Percentiles rank a stretch among this genome's conserved stretches.
phyloP scores from a whole-genome alignment of 2,329 filamentous ascomycete genomes.

The Colletotrichum sp. region DNA sequence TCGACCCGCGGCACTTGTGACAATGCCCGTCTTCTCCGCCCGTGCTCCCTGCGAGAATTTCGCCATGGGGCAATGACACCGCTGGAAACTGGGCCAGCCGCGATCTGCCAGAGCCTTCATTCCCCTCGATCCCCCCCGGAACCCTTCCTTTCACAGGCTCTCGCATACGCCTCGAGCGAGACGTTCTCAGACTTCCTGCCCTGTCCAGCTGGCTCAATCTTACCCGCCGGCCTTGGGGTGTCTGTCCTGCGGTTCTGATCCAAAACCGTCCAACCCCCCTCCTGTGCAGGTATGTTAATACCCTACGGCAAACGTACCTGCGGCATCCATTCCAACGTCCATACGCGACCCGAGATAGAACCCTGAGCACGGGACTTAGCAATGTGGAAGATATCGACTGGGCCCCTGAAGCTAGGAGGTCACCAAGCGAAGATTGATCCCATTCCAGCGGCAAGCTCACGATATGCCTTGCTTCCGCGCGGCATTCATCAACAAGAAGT shows the following conservation, averaged over 20 bases:
- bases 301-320: neutral
- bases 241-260: neutral
- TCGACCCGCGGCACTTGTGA: neutral
- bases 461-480: neutral
- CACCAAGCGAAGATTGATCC: neutral
- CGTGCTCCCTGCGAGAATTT: neutral
- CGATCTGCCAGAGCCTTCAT: neutral
- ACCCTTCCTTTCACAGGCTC: neutral
- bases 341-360: neutral
- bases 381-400: neutral
- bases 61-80: neutral
- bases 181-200: neutral
- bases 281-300: neutral
- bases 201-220: neutral
- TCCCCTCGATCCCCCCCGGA: neutral
- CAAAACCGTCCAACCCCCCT: neutral
- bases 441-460: neutral
- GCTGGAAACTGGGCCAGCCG: constrained; percentile 1
- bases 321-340: neutral
- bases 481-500: neutral
- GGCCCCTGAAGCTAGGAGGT: neutral
- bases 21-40: neutral
- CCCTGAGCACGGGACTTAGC: neutral
- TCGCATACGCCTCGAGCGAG: neutral
- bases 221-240: neutral